Evolutionary conservation across 257 asterid species (phyloP), one percentile per base, ranked within the genome.

Genomic region (Rehmannia glutinosa): DNA sequence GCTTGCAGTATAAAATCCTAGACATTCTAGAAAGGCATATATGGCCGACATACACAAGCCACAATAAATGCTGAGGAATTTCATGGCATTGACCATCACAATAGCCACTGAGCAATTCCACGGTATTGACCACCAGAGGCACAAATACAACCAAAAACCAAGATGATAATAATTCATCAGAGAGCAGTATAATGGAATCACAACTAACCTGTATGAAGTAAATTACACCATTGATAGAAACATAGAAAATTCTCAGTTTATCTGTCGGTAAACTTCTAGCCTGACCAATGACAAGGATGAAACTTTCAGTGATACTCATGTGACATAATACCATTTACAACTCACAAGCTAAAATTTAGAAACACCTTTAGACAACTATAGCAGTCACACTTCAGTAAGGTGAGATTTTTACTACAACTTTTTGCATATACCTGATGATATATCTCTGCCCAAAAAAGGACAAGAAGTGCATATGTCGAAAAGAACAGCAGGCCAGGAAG

Each of bases 381-480:
- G 64, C 62, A 21, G 8, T 55, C 38, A 65, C 21, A 42, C 16
- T 38, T 50, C 53, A 35, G 47, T 7, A 15, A 58, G 6, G 28
- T 42, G 38, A 53, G 53, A 39, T 10, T n/a, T 38, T 46, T 38
- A 19, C 56, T 17, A 30, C 49, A 69, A 58, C 28, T 64, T 73
- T 71, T 51, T 41, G 73, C 79, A 67, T 71, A 62, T 81, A 86
- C 98, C 95, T 92, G 98, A 78, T 92, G 95, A 80, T 92, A 92
- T 78, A 92, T 90, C 86, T 92, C 98, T 5, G 98, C 98, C 98
- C 98, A 89, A 66, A 92, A 92, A 68, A 92, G 90, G 69, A 86
- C 96, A 69, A 92, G 97, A 75, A 92, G 97, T 12, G 96, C 83
- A 68, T 86, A 92, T 21, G 98, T 87, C 47, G 98, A 92, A 81